Evolutionary conservation across 495 filamentous ascomycete genomes (phyloP), one percentile per base, ranked within the genome.

Genomic region (Podospora anserina): DNA sequence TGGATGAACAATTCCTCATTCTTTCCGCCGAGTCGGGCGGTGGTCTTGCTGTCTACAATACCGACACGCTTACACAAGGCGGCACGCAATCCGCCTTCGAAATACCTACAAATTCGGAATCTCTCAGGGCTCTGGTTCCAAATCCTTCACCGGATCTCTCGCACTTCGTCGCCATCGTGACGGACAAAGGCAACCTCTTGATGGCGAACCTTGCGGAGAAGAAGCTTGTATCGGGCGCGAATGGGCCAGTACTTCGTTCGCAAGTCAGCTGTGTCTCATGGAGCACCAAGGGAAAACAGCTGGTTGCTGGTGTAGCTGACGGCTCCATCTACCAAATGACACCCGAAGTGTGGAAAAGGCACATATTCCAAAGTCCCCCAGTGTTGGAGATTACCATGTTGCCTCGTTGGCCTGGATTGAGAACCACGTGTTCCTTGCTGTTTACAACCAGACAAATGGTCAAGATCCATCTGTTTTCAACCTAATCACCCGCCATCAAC

Each of bases 261-360:
- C 88, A 89, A 30, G 94, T 97, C 15, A 93, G 90, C 74, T 94
- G 90, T 75, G 87, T 93, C 2, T 88, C 91, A 55, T 99, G 96
- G 96, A 98, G 94, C 75, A 89, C 87, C 63, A 91, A 88, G 72
- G 96, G 96, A 56, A 98, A 96, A 76, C 94, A 97, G 76, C 82
- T 99, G 26, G 86, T 97, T 5, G 96, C 93, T 70, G 96, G 96
- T 32, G 85, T 96, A 71, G 89, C 83, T 19, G 88, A 97, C 78
- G 95, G 94, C 62, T 88, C 88, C 23, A 88, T 89, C 53, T 88
- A 85, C 68, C 94, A 97, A 74, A 89, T 97, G 88, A 92, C 90
- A 1, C 91, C 90, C 0, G 85, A 91, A 63, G 94, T 34, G 82
- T 81, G 16, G 84, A 85, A 20, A 95, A 92, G 76, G 92, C 83